Evolutionary conservation across 1,139 yeast genomes (phyloP), one percentile per base, ranked within the genome.

Genomic region (Kurtzmaniella quercitrusa): DNA sequence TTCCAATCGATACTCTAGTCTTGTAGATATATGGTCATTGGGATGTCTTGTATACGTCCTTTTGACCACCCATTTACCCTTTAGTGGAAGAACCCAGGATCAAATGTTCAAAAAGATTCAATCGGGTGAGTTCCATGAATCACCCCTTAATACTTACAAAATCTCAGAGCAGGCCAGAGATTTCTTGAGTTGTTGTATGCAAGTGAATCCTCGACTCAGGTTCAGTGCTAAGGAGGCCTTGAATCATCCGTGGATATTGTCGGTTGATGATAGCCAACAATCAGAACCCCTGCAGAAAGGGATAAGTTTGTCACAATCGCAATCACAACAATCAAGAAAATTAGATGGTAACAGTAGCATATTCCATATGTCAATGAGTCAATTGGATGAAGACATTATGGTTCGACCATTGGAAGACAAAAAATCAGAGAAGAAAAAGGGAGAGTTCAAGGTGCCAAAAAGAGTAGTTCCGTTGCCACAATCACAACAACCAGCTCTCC

Each of bases 21-120:
- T 87, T 47, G 98, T 91, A 5, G 98, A 93, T 62, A 87, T 93
- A 73, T 93, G 98, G 98, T 88, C 97, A 1, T 58, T 73, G 34
- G 78, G 98, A 0, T 93, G 98, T 62, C 68, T 93, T 31, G 85
- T 90, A 0, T 93, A 89, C 63, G 98, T 93, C 10, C 79, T 91
- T 34, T 65, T 93, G 44, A 91, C 98, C 0, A 93, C 94, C 0
- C 96, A 89, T 69, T 68, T 91, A 46, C 98, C 98, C 2, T 93
- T 93, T 59, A 89, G 91, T 58, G 97, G 97, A 1, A 78, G 84
- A 44, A 88, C 96, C 0, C 98, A 91, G 56, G 91, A 87, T 21
- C 87, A 85, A 50, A 70, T 93, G 59, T 88, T 87, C 63, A 76
- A 76, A 41, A 85, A 85, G 55, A 90, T 91, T 36, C 76, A 79